phyloP scores from a whole-genome alignment of 305 asterid genomes.

The Solanum hybrid region DNA sequence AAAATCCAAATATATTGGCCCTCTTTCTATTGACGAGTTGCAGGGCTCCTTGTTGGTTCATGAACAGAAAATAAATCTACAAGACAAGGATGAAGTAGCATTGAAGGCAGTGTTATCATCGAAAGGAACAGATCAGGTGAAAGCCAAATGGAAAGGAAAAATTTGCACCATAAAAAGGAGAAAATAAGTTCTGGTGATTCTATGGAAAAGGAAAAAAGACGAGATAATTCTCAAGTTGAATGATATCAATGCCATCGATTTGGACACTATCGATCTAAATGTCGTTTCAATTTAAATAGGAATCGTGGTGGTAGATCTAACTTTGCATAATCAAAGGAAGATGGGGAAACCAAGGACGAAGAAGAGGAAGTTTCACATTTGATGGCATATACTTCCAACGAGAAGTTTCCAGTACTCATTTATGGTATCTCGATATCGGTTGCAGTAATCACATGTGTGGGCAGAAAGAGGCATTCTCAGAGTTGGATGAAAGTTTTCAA shows the following conservation, averaged over 20 bases:
- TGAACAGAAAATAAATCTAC: too few relatives aligned
- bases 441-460: background rate
- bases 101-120: background rate
- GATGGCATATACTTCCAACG: background rate
- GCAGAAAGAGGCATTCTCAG: background rate
- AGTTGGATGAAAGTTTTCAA: background rate
- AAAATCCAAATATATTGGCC: too few relatives aligned
- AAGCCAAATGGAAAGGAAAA: background rate
- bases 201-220: background rate
- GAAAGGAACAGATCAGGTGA: background rate
- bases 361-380: background rate
- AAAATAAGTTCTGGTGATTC: background rate
- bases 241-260: background rate
- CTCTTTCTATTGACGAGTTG: background rate
- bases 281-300: background rate
- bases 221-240: background rate
- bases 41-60: background rate
- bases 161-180: background rate
- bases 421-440: background rate
- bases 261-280: slow-evolving; percentile 5
- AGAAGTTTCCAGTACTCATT: background rate
- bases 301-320: background rate
- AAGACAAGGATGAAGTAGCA: background rate
- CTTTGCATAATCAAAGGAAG: background rate
- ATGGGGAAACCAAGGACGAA: background rate